Conservation (phyloP, 2,329 filamentous ascomycete species). For the Botrytis paeoniae region DNA sequence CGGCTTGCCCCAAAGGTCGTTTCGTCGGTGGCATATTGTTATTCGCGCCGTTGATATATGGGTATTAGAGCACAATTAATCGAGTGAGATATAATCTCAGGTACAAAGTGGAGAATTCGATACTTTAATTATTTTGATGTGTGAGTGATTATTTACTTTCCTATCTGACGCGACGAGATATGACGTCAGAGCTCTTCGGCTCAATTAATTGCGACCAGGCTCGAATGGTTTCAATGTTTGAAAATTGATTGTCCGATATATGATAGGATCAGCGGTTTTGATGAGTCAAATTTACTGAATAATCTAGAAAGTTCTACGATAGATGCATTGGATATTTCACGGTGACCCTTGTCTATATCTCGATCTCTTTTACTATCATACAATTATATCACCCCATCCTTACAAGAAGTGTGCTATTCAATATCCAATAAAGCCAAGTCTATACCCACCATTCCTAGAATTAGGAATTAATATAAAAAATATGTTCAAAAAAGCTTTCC, state of each 20-base stretch:
- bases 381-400: neutral
- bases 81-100: neutral
- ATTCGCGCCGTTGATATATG: neutral
- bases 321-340: neutral
- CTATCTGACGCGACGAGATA: neutral
- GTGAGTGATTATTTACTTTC: neutral
- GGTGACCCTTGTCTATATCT: neutral
- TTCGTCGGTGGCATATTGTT: conserved; percentile 7
- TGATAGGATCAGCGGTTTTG: neutral
- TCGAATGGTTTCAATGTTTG: neutral
- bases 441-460: neutral
- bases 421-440: neutral
- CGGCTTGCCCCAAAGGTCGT: neutral
- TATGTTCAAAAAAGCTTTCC: neutral
- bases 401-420: neutral
- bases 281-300: neutral
- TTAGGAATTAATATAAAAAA: neutral
- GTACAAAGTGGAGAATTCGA: neutral
- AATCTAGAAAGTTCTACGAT: neutral
- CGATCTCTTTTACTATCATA: neutral
- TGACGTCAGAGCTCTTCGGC: conserved; percentile 1
- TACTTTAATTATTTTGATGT: too few species aligned
- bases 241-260: neutral
- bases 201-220: neutral
- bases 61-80: neutral